phyloP scores from a whole-genome alignment of 352 stramenopile genomes.

The Phytophthora constricta region DNA sequence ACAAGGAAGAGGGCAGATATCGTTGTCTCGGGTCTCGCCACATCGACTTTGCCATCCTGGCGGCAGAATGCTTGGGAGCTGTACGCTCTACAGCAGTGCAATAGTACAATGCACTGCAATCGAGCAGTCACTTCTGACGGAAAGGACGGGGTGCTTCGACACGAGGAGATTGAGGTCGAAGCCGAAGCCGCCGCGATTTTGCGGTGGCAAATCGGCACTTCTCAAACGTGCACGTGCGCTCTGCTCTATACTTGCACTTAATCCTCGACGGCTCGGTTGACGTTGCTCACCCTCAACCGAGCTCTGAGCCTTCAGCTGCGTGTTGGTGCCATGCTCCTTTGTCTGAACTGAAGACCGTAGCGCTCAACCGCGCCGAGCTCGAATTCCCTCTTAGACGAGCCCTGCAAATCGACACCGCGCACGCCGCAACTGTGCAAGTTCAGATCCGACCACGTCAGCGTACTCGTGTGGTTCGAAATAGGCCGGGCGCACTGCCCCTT shows the following conservation, averaged over 20 bases:
- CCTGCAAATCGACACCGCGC: slow-evolving; percentile 1
- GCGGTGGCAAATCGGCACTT: not conserved
- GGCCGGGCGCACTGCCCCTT: slow-evolving; percentile 5
- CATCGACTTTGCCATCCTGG: too few relatives aligned
- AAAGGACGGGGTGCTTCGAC: too few relatives aligned
- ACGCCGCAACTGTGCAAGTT: slow-evolving; percentile 1
- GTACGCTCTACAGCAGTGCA: too few relatives aligned
- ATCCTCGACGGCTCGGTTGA: not conserved
- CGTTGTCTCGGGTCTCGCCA: too few relatives aligned
- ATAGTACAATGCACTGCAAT: too few relatives aligned
- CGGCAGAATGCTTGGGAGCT: too few relatives aligned
- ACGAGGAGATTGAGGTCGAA: too few relatives aligned
- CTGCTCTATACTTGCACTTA: not conserved
- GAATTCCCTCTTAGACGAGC: not conserved
- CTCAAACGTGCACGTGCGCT: too few relatives aligned
- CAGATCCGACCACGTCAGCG: slow-evolving; percentile 13
- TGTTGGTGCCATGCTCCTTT: slow-evolving; percentile 8
- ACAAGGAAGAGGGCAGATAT: too few relatives aligned
- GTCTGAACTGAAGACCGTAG: slow-evolving; percentile 1
- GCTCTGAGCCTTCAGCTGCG: not conserved
- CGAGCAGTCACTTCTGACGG: too few relatives aligned
- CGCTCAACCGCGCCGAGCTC: too few relatives aligned
- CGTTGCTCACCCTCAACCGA: not conserved
- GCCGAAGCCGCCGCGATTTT: too few relatives aligned
- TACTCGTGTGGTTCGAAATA: slow-evolving; percentile 16